Conservation (phyloP, 305 asterid genomes). For the Lippia alba region DNA sequence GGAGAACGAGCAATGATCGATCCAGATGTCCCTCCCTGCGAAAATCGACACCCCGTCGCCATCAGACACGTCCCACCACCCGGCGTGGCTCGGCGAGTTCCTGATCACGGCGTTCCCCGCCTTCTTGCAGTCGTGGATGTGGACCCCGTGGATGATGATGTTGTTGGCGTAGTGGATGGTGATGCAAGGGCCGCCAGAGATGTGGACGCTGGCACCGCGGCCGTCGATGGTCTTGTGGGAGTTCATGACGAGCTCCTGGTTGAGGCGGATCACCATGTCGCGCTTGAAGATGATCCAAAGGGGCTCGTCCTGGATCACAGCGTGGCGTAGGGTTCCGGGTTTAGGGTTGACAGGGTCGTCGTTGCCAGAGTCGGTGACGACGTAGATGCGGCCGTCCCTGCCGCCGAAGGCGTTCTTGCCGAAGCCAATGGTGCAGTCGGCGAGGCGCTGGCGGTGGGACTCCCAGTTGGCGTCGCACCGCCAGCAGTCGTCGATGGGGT, state of each 20-base stretch:
- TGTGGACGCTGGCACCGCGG: conserved; percentile 73
- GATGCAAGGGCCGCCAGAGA: conserved; percentile 74
- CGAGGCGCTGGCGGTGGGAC: conserved; percentile 61
- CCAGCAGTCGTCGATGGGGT: conserved; percentile 98
- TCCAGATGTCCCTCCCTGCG: conserved; percentile 62
- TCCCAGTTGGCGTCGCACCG: conserved; percentile 83
- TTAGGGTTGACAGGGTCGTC: conserved; percentile 68
- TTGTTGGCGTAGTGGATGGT: conserved; percentile 58
- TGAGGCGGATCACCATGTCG: conserved; percentile 70
- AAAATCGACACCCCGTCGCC: conserved; percentile 77
- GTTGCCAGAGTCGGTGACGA: conserved; percentile 61
- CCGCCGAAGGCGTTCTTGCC: conserved; percentile 78
- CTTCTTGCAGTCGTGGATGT: conserved; percentile 68
- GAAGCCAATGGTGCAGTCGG: conserved; percentile 81
- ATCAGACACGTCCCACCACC: conserved; percentile 72
- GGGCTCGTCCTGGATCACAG: conserved; percentile 69
- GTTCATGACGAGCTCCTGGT: conserved; percentile 67
- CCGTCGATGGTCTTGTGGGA: conserved; percentile 80
- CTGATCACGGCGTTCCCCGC: conserved; percentile 59
- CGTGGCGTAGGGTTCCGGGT: conserved; percentile 77
- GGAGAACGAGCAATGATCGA: conserved; percentile 80
- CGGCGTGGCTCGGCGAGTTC: conserved; percentile 67
- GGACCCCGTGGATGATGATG: conserved; percentile 72
- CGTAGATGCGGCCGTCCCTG: conserved; percentile 58
- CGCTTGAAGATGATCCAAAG: conserved; percentile 72